Evolutionary conservation across 225 moss, liverwort and hornwort species (phyloP).

Genomic region (Physcomitrellopsis africana): DNA sequence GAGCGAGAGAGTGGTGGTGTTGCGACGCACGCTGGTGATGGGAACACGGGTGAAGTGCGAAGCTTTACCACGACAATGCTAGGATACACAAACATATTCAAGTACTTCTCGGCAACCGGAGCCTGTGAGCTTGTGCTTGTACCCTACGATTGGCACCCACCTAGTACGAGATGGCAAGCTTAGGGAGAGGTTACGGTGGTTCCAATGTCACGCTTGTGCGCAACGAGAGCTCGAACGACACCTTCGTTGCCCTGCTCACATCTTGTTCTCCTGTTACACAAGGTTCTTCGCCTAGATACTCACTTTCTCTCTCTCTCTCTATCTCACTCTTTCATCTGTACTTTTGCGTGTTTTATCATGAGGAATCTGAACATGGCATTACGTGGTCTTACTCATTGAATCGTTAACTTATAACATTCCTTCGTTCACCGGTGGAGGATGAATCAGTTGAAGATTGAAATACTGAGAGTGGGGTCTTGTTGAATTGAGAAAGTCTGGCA

Average conservation of each 20-base stretch:
- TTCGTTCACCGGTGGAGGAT: constrained; percentile 2
- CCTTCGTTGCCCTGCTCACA: constrained; percentile 83
- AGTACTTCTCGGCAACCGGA: constrained; percentile 30
- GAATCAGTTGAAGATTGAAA: constrained; percentile 1
- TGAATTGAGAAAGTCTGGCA: neutral
- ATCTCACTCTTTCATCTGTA: neutral
- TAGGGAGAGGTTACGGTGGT: constrained; percentile 40
- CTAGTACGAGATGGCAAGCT: constrained; percentile 44
- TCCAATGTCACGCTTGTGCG: constrained; percentile 87
- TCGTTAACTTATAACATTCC: neutral
- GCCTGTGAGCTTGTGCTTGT: constrained; percentile 26
- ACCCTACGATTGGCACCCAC: constrained; percentile 18
- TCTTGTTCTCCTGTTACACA: constrained; percentile 69
- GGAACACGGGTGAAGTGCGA: constrained; percentile 50
- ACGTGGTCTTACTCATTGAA: constrained; percentile 1
- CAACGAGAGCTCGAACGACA: constrained; percentile 76
- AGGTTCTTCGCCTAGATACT: constrained; percentile 41
- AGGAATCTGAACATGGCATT: constrained; percentile 18
- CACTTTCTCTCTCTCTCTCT: neutral
- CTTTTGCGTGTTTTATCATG: neutral
- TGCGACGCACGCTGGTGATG: constrained; percentile 31
- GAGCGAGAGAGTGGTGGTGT: neutral
- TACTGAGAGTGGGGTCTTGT: neutral
- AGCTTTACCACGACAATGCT: constrained; percentile 41
- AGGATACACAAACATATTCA: constrained; percentile 36